A percentile compares a stretch with the other conserved stretches of the same genome.
phyloP scores from a whole-genome alignment of 371 early-diverging fungal species.

The Apophysomyces ossiformis region DNA sequence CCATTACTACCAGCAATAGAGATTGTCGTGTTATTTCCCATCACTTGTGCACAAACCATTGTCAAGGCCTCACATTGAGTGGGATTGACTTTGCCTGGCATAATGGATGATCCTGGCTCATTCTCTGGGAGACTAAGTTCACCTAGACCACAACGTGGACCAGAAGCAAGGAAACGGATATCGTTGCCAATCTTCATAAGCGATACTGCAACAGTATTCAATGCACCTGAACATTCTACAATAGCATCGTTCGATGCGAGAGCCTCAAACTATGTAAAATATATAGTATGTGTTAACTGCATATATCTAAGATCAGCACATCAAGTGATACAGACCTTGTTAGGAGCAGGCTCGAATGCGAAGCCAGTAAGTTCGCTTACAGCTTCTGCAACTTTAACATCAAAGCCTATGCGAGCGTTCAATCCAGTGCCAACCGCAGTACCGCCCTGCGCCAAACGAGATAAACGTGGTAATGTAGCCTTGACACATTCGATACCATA shows the following conservation, averaged over 20 bases:
- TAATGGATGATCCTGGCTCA: slow-evolving; percentile 97
- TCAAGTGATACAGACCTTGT: slow-evolving; percentile 64
- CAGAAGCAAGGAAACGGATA: slow-evolving; percentile 92
- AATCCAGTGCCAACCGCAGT: slow-evolving; percentile 97
- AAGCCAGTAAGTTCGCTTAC: slow-evolving; percentile 79
- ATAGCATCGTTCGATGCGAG: slow-evolving; percentile 96
- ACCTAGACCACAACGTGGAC: slow-evolving; percentile 96
- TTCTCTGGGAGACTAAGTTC: slow-evolving; percentile 94
- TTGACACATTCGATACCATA: slow-evolving; percentile 87
- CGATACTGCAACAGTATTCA: slow-evolving; percentile 93
- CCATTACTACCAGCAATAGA: slow-evolving; percentile 91
- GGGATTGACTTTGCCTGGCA: slow-evolving; percentile 97
- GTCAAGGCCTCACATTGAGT: slow-evolving; percentile 98
- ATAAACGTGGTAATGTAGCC: slow-evolving; percentile 79
- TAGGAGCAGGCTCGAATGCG: slow-evolving; percentile 92
- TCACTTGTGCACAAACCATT: slow-evolving; percentile 97
- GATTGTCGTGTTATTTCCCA: slow-evolving; percentile 94
- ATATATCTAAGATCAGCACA: not conserved
- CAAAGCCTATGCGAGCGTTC: slow-evolving; percentile 91
- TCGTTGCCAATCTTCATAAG: slow-evolving; percentile 98
- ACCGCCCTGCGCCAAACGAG: slow-evolving; percentile 92
- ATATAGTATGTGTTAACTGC: not conserved
- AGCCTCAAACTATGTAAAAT: slow-evolving; percentile 80
- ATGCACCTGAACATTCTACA: slow-evolving; percentile 92
- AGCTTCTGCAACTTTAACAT: slow-evolving; percentile 80